Evolutionary conservation across 352 stramenopile species (phyloP), one percentile per base, ranked within the genome.

Genomic region (Pythium scleroteichum): DNA sequence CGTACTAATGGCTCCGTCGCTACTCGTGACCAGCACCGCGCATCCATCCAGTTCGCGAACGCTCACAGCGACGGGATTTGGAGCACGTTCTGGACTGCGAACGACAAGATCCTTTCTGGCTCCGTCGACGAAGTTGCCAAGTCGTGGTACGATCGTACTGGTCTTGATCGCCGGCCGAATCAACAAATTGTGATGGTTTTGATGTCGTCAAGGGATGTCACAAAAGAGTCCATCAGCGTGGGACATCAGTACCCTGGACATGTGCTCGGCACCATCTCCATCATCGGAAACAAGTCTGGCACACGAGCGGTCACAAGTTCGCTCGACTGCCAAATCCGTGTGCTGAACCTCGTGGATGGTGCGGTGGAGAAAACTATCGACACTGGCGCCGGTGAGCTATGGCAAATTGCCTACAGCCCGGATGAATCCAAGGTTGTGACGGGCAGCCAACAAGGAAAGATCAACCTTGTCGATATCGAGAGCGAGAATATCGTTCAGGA

Each of bases 41-140:
- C 82, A n/a, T 95, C 84, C 48, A 76, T 91, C 44, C 81, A 90
- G 73, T 88, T 91, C 66, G 64, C 77, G 24, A 92, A 88, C 49
- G 88, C 88, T 7, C 88, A 96, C 71, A 90, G 82, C 62, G 86
- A 95, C 57, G 85, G 86, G 60, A 91, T 96, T 47, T 96, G 87
- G 84, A 93, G 78, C 72, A 91, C 85, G 35, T 92, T 88, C 69
- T 96, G 88, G 88, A 95, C 88, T 45, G 75, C 75, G 47, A 84
- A 90, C 62, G 83, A 94, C 71, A 88, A 93, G 70, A 90, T 96
- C 71, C 71, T 96, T 44, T 92, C 85, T 9, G 88, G 86, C 44
- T 95, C 86, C 1, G 82, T 95, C 49, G 88, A 96, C 57, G 88
- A 95, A 70, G 83, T 92, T 17, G 87, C 86, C 55, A 94, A 93